Evolutionary conservation across 371 early-diverging fungal genomes (phyloP), one percentile per base, ranked within the genome.

Genomic region (Basidiobolus heterosporus): DNA sequence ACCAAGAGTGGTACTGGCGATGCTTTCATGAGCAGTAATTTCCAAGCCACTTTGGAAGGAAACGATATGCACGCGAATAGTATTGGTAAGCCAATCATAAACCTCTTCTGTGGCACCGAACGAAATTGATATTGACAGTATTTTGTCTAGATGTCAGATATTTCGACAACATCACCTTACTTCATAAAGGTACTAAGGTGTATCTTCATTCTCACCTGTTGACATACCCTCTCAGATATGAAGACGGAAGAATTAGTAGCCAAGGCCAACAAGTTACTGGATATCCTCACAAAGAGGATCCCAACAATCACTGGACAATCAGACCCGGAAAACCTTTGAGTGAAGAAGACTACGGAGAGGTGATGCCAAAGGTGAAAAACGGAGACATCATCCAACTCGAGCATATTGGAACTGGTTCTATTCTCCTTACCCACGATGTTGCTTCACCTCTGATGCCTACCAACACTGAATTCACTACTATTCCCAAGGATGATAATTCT

Each of bases 381-480:
- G 73, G 72, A 7, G 77, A 80, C 50, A 58, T 64, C 1, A 53
- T 78, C 45, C 69, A 70, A 2, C 62, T 78, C 1, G 67, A 74
- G 42, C 80, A 80, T 55, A 55, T 73, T 6, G 36, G 48, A 0
- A 76, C 77, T 3, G 55, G 64, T 16, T 69, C 76, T 0, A 74
- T 72, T 52, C 66, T 97, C 15, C 56, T 90, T 46, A 91, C 97
- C 1, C 97, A 96, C 59, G 98, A 97, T 58, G 98, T 97, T 15
- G 98, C 98, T 3, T 88, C 90, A 14, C 94, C 96, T n/a, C 58
- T 88, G 47, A 86, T 88, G 59, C 60, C 85, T 8, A 96, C 98
- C n/a, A 88, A 97, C 53, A 87, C 89, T 70, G 98, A 97, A 63
- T 65, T 96, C 40, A 94, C 96, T 0, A 86, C 91, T 1, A 67